A percentile compares a stretch with the other conserved stretches of the same genome.
Evolutionary conservation across 176 grass and related monocot genomes (phyloP).

Genomic region (Hordeum marinum): DNA sequence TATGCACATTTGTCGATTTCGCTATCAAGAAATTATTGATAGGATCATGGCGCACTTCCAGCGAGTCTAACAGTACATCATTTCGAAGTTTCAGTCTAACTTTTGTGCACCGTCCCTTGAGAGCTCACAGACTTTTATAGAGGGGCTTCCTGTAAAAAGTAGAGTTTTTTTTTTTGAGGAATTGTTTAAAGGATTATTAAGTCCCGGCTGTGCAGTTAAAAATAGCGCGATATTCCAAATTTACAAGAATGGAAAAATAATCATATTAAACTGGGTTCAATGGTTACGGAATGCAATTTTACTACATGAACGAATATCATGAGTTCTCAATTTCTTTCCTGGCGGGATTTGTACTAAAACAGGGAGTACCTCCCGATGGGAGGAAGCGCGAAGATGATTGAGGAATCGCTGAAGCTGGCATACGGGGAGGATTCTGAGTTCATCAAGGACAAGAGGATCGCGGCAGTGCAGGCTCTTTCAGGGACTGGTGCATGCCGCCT

Average conservation of each 20-base stretch:
- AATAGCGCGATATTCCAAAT: background rate
- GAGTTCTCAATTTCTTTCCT: background rate
- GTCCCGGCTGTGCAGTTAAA: background rate
- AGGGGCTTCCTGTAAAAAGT: background rate
- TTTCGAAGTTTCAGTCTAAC: background rate
- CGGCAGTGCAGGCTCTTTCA: constrained; percentile 84
- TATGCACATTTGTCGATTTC: background rate
- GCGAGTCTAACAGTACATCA: background rate
- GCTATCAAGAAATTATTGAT: background rate
- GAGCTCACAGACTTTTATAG: background rate
- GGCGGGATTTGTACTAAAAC: background rate
- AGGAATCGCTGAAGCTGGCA: constrained; percentile 77
- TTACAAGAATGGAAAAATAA: background rate
- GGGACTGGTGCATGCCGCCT: constrained; percentile 91
- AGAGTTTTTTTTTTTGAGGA: too few relatives aligned
- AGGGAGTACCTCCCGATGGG: constrained; percentile 98
- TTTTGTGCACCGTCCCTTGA: background rate
- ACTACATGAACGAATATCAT: background rate
- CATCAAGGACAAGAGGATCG: constrained; percentile 88
- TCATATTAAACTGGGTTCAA: background rate
- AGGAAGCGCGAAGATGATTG: constrained; percentile 83
- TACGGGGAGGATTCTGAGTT: constrained; percentile 83
- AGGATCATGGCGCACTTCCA: background rate
- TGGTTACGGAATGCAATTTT: background rate
- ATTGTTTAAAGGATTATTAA: too few relatives aligned